Base-by-base conservation (phyloP, 768 basidiomycete species). In the Bullera alba region DNA sequence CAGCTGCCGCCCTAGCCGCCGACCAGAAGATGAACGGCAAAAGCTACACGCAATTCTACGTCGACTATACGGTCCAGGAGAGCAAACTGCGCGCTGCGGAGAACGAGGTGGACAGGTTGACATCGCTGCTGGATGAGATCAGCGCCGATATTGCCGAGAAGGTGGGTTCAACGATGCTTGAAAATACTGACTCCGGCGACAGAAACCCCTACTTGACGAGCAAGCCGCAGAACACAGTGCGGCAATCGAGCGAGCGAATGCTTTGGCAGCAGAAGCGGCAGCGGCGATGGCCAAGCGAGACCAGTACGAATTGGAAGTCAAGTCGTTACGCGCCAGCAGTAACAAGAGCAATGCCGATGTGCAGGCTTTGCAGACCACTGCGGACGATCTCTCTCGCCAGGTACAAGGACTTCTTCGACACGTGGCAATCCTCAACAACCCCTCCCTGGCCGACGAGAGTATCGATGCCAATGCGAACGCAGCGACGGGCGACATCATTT, bases 31-130 rank as follows among this genome's bases (percentile, higher is more conserved):
- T 81, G 70, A 80, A 77, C 25, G 75, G 75, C 4, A 87, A 86
- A 77, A 86, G 86, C 0, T 93, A 93, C 74, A 93, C 93, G 0
- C 87, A 95, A 64, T 84, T 97, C 19, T 96, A 95, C 69, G 80
- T 86, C 15, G 89, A 95, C 65, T 88, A 88, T 58, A 83, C 93
- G 29, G 80, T 81, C 47, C 78, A 92, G 34, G 85, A 95, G 69
- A 86, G 87, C 22, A 86, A 90, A 26, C 82, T 83, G 48, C 79
- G 81, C 17, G 79, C 77, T 69, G 87, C 89, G 72, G 82, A 80
- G 45, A 78, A 81, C 4, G 92, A 97, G 74, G 86, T 84, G 51
- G 82, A 83, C 56, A 81, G 87, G 41, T 83, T 97, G 80, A 85
- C 87, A 42, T 79, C 83, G 25, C 84, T 87, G 0, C 76, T 96